Evolutionary conservation across 140 eudicot species (phyloP).

Genomic region (Ambrosia hybrid): DNA sequence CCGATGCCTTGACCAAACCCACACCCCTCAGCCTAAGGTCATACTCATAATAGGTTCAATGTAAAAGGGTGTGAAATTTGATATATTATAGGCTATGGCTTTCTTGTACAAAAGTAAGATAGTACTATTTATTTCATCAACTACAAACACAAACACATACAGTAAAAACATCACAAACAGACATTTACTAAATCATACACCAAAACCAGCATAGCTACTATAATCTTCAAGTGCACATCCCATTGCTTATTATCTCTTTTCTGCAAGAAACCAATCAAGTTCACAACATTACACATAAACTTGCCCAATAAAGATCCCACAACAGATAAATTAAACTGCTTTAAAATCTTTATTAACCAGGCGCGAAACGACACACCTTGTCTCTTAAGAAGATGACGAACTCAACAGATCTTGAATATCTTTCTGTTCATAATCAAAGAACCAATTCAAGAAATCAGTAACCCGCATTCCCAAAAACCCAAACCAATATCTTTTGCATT

Average conservation of each 20-base stretch:
- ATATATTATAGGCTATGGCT: not conserved
- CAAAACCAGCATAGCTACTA: slow-evolving; percentile 1
- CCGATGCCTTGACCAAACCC: too few species aligned
- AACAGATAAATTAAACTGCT: slow-evolving; percentile 10
- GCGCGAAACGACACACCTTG: slow-evolving; percentile 21
- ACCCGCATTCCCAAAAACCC: not conserved
- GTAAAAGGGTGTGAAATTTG: slow-evolving; percentile 1
- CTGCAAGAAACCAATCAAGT: slow-evolving; percentile 9
- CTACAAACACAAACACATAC: slow-evolving; percentile 18
- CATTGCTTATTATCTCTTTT: slow-evolving; percentile 12
- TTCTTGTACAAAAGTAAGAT: slow-evolving; percentile 17
- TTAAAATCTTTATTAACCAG: slow-evolving; percentile 18
- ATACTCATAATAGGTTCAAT: too few species aligned
- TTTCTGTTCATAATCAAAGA: slow-evolving; percentile 39
- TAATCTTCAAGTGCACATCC: slow-evolving; percentile 2
- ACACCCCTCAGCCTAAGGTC: not conserved
- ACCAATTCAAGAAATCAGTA: slow-evolving; percentile 27
- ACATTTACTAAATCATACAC: slow-evolving; percentile 16
- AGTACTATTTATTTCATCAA: slow-evolving; percentile 23
- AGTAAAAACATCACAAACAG: slow-evolving; percentile 1
- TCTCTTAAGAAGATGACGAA: slow-evolving; percentile 51
- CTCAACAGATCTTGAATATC: slow-evolving; percentile 49
- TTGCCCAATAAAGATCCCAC: not conserved
- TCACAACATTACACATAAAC: slow-evolving; percentile 22
- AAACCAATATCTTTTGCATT: not conserved